Evolutionary conservation across 192 early-diverging fungal genomes (phyloP).

Genomic region (Mortierella hygrophila): DNA sequence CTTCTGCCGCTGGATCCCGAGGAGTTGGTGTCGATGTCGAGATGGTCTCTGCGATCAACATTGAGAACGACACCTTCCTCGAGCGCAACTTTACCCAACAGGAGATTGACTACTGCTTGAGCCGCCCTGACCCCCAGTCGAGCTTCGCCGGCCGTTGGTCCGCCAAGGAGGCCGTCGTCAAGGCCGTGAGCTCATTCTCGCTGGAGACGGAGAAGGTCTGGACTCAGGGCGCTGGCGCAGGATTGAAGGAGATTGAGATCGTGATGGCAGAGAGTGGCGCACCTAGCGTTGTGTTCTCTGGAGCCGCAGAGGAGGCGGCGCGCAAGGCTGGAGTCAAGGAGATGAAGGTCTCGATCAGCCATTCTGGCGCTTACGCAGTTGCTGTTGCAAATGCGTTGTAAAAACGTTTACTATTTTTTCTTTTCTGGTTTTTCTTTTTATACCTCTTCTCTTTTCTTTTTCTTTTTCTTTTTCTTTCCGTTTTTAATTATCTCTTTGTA

Average conservation of each 20-base stretch:
- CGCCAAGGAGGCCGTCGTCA: slow-evolving; percentile 96
- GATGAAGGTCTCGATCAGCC: slow-evolving; percentile 93
- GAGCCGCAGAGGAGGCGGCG: slow-evolving; percentile 82
- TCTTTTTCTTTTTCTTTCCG: neutral
- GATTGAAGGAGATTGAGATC: slow-evolving; percentile 93
- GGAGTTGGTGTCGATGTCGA: slow-evolving; percentile 93
- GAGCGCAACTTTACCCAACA: slow-evolving; percentile 90
- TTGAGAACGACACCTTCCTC: slow-evolving; percentile 87
- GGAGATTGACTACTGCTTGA: slow-evolving; percentile 86
- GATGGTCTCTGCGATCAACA: slow-evolving; percentile 83
- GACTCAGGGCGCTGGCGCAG: slow-evolving; percentile 86
- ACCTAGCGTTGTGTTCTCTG: slow-evolving; percentile 85
- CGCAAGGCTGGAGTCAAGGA: slow-evolving; percentile 76
- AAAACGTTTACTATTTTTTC: slow-evolving; percentile 40
- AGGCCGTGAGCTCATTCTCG: slow-evolving; percentile 84
- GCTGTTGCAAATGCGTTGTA: slow-evolving; percentile 84
- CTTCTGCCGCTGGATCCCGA: slow-evolving; percentile 20
- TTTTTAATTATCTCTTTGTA: neutral
- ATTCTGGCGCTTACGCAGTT: slow-evolving; percentile 90
- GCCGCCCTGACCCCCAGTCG: slow-evolving; percentile 77
- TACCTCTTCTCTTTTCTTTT: neutral
- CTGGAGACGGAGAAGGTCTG: slow-evolving; percentile 69
- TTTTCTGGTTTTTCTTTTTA: slow-evolving; percentile 17
- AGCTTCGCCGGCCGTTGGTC: slow-evolving; percentile 96
- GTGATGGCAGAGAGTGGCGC: slow-evolving; percentile 75